Evolutionary conservation across 2,329 filamentous ascomycete genomes (phyloP).

Genomic region (Metarhizium guizhouense): DNA sequence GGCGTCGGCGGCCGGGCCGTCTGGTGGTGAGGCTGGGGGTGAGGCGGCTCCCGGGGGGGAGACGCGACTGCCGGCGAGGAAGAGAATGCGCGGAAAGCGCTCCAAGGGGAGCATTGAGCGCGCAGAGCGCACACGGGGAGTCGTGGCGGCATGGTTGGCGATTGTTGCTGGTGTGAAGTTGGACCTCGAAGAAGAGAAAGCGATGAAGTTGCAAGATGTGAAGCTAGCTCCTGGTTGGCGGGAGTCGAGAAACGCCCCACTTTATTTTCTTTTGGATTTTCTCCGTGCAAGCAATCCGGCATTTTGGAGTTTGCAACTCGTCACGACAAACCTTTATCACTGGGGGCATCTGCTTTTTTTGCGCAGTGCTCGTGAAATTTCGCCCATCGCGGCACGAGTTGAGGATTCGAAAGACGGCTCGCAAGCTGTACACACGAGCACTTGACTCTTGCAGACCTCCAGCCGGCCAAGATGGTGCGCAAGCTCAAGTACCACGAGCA

Average conservation of each 20-base stretch:
- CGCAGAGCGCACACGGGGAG: background rate
- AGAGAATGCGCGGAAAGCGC: slow-evolving; percentile 18
- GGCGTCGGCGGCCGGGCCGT: background rate
- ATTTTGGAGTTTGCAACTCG: too few relatives aligned
- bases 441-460: background rate
- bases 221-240: background rate
- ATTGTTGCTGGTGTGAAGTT: background rate
- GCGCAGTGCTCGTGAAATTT: too few relatives aligned
- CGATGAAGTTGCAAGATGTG: background rate
- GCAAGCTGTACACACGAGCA: background rate
- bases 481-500: slow-evolving; percentile 97
- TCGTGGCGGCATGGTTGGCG: slow-evolving; percentile 6
- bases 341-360: too few relatives aligned
- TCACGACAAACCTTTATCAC: too few relatives aligned
- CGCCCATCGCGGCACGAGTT: too few relatives aligned
- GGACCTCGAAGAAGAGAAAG: background rate
- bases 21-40: background rate
- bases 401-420: background rate
- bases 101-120: background rate
- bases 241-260: background rate
- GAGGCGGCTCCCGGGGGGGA: slow-evolving; percentile 14
- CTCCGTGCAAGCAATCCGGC: background rate
- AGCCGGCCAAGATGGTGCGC: slow-evolving; percentile 62
- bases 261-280: slow-evolving; percentile 1
- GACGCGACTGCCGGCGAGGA: slow-evolving; percentile 16